These are phyloP conservation scores for Macroventuria anomochaeta DNA, from an alignment of 2,329 filamentous ascomycete species.

Conservation along the genomic window DNA sequence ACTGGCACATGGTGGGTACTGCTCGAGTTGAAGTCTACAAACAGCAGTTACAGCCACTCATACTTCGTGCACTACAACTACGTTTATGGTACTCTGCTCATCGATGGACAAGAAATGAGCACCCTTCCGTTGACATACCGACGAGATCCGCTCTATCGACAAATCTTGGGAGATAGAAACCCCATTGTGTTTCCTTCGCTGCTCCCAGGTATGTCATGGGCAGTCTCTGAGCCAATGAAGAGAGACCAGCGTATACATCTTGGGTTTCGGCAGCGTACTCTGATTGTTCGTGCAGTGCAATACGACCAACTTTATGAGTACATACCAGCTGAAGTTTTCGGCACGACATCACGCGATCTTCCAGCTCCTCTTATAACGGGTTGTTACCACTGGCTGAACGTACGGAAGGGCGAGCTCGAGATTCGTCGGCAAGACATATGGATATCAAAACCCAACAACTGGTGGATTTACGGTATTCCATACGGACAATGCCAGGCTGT, in stretches of 20 bases:
- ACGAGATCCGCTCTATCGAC: slow-evolving; percentile 51
- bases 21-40: slow-evolving; percentile 24
- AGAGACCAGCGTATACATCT: slow-evolving; percentile 61
- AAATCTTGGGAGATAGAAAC: slow-evolving; percentile 62
- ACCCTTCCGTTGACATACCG: slow-evolving; percentile 62
- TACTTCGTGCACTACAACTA: slow-evolving; percentile 55
- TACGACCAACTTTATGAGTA: slow-evolving; percentile 42
- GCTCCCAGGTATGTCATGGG: slow-evolving; percentile 60
- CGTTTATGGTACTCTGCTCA: slow-evolving; percentile 56
- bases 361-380: slow-evolving; percentile 58
- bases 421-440: slow-evolving; percentile 58
- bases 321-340: slow-evolving; percentile 42
- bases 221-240: slow-evolving; percentile 45
- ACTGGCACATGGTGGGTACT: slow-evolving; percentile 45
- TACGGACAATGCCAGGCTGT: slow-evolving; percentile 13
- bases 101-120: slow-evolving; percentile 58
- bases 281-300: slow-evolving; percentile 55
- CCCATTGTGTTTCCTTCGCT: slow-evolving; percentile 61
- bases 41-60: slow-evolving; percentile 19
- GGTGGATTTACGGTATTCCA: slow-evolving; percentile 47
- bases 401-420: slow-evolving; percentile 56
- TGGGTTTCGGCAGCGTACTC: slow-evolving; percentile 52
- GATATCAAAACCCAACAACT: slow-evolving; percentile 48
- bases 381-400: slow-evolving; percentile 67
- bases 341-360: slow-evolving; percentile 52